Percentiles rank a stretch among this genome's conserved stretches.
phyloP scores from a whole-genome alignment of 805 yeast genomes.

The Yarrowia keelungensis region DNA sequence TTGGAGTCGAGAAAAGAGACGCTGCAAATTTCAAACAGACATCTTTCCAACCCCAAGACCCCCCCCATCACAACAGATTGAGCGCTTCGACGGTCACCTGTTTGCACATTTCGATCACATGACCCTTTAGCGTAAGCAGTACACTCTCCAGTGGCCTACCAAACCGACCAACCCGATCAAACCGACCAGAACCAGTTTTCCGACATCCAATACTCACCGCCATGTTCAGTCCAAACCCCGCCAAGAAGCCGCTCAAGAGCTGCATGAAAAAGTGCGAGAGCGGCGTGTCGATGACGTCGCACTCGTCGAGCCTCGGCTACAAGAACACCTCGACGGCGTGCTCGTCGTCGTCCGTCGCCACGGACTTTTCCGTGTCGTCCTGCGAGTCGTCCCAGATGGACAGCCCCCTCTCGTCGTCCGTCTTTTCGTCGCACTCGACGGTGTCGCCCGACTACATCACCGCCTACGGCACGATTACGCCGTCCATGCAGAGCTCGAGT shows the following conservation, averaged over 20 bases:
- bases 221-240: slow-evolving; percentile 34
- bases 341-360: slow-evolving; percentile 9
- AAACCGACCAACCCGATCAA: no score
- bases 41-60: neutral
- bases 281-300: neutral
- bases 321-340: slow-evolving; percentile 21
- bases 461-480: slow-evolving; percentile 19
- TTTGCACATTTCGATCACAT: no score
- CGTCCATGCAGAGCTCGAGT: neutral
- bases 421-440: slow-evolving; percentile 20
- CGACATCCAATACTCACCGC: neutral
- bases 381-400: slow-evolving; percentile 25
- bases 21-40: neutral
- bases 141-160: no score
- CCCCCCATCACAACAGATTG: neutral
- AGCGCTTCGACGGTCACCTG: no score
- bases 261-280: slow-evolving; percentile 30
- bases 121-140: no score
- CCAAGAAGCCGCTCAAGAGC: slow-evolving; percentile 37
- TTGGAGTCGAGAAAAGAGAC: neutral
- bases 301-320: slow-evolving; percentile 2
- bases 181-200: no score
- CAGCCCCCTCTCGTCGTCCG: slow-evolving; percentile 9
- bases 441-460: slow-evolving; percentile 30
- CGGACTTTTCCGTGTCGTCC: slow-evolving; percentile 21